These are phyloP conservation scores for Achaetomium macrosporum DNA, from an alignment of 2,329 filamentous ascomycete species.

Conservation along the genomic window DNA sequence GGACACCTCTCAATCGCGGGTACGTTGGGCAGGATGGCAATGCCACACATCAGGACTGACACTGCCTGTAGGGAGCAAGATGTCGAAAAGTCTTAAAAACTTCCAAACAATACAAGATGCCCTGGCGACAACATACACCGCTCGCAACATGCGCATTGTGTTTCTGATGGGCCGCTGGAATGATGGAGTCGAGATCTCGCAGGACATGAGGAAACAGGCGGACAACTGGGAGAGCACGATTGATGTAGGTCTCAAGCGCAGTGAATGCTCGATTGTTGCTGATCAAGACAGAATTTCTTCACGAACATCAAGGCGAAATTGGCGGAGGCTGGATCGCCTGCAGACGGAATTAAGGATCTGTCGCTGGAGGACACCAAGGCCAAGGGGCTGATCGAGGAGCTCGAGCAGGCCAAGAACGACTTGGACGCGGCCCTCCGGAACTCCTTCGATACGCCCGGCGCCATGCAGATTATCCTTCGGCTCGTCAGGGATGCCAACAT, in stretches of 20 bases:
- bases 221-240: slow-evolving; percentile 70
- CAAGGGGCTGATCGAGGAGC: slow-evolving; percentile 23
- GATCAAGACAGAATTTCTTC: slow-evolving; percentile 35
- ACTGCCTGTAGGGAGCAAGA: slow-evolving; percentile 63
- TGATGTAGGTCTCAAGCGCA: slow-evolving; percentile 14
- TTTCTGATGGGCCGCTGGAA: slow-evolving; percentile 88
- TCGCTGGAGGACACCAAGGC: slow-evolving; percentile 21
- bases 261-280: neutral
- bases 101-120: slow-evolving; percentile 91
- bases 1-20: slow-evolving; percentile 72
- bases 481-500: slow-evolving; percentile 74
- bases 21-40: neutral
- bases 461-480: slow-evolving; percentile 71
- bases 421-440: slow-evolving; percentile 61
- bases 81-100: slow-evolving; percentile 95
- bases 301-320: slow-evolving; percentile 35
- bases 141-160: slow-evolving; percentile 73
- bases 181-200: slow-evolving; percentile 84
- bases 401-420: slow-evolving; percentile 49
- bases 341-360: slow-evolving; percentile 22
- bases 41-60: neutral
- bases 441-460: slow-evolving; percentile 80
- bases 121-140: slow-evolving; percentile 62
- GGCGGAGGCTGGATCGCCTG: slow-evolving; percentile 23
- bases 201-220: slow-evolving; percentile 69